A percentile compares a stretch with the other conserved stretches of the same genome.
Evolutionary conservation across 805 yeast genomes (phyloP).

Genomic region (Teunomyces aglyptinius): DNA sequence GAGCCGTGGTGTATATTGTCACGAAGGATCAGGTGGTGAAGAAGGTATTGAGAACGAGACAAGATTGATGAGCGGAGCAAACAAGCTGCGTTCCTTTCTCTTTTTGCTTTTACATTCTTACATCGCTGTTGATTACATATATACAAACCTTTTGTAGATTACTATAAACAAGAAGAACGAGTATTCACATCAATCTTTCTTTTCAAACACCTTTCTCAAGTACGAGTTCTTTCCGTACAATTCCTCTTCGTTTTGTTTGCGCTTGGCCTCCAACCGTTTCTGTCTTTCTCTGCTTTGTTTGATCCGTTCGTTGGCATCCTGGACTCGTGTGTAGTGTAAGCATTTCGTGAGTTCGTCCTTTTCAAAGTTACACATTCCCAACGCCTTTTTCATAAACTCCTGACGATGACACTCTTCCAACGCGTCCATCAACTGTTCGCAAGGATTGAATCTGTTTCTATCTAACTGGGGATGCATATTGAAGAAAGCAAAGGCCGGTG

Average conservation of each 20-base stretch:
- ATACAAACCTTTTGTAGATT: too few relatives aligned
- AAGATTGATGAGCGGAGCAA: slow-evolving; percentile 58
- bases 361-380: slow-evolving; percentile 83
- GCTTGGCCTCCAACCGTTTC: slow-evolving; percentile 51
- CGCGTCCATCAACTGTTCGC: slow-evolving; percentile 80
- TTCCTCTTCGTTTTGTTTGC: slow-evolving; percentile 70
- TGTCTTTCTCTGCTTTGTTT: slow-evolving; percentile 55
- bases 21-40: slow-evolving; percentile 89
- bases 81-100: too few relatives aligned
- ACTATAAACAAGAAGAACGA: slow-evolving; percentile 3
- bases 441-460: slow-evolving; percentile 47
- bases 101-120: too few relatives aligned
- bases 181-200: slow-evolving; percentile 13
- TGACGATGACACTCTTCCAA: slow-evolving; percentile 83
- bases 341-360: slow-evolving; percentile 79
- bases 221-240: slow-evolving; percentile 74
- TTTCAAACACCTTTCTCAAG: slow-evolving; percentile 60
- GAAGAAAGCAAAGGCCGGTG: neutral
- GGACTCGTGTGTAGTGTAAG: slow-evolving; percentile 71
- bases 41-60: slow-evolving; percentile 88
- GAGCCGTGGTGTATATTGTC: slow-evolving; percentile 89
- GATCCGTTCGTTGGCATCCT: slow-evolving; percentile 56
- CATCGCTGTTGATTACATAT: too few relatives aligned
- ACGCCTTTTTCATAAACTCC: slow-evolving; percentile 63
- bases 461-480: slow-evolving; percentile 47